phyloP scores from a whole-genome alignment of 306 rosid species.

The Coriaria nepalensis region DNA sequence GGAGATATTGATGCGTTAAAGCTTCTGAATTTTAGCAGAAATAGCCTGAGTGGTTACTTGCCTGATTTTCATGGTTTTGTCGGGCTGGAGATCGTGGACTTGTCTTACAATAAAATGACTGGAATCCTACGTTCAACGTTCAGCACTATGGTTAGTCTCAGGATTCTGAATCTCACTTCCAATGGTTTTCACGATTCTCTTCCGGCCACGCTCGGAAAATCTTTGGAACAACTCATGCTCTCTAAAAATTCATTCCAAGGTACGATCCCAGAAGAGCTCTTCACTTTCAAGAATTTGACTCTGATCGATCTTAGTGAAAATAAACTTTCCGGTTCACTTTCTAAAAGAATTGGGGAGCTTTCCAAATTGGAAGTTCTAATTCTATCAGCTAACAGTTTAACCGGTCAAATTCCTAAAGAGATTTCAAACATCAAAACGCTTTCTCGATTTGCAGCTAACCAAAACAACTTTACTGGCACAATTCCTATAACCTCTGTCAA shows the following conservation, averaged over 20 bases:
- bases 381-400: slow-evolving; percentile 38
- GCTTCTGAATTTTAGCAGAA: slow-evolving; percentile 41
- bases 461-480: slow-evolving; percentile 27
- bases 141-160: slow-evolving; percentile 37
- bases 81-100: slow-evolving; percentile 45
- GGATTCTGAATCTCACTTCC: slow-evolving; percentile 28
- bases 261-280: slow-evolving; percentile 29
- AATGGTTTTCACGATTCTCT: slow-evolving; percentile 19
- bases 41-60: slow-evolving; percentile 24
- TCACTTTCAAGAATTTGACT: slow-evolving; percentile 28
- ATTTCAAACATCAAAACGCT: slow-evolving; percentile 28
- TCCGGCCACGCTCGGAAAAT: slow-evolving; percentile 41
- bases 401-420: slow-evolving; percentile 36
- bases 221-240: slow-evolving; percentile 53
- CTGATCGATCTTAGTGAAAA: slow-evolving; percentile 35
- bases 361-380: slow-evolving; percentile 42
- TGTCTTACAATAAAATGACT: slow-evolving; percentile 22
- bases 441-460: slow-evolving; percentile 52
- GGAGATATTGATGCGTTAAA: slow-evolving; percentile 32
- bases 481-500: slow-evolving; percentile 42
- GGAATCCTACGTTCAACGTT: slow-evolving; percentile 29
- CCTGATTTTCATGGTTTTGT: slow-evolving; percentile 48
- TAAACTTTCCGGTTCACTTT: slow-evolving; percentile 20
- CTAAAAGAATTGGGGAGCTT: slow-evolving; percentile 31
- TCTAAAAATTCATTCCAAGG: slow-evolving; percentile 23